Base-by-base conservation (phyloP, 2,329 filamentous ascomycete species). In the Teratosphaeriaceae sp. region DNA sequence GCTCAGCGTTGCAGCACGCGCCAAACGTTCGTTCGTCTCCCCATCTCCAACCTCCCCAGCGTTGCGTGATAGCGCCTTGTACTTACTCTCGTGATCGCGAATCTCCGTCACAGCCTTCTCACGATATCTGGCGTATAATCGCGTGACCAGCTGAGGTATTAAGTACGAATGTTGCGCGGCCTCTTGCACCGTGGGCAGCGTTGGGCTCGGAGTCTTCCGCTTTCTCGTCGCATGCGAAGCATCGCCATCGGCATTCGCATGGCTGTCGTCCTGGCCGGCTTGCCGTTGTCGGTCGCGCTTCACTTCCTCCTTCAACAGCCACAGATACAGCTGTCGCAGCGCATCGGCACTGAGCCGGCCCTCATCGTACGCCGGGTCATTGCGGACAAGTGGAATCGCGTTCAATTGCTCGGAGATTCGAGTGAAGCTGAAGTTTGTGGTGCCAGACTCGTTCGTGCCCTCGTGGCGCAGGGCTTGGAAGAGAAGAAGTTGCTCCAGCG, bases 401-500 rank as follows among this genome's bases (percentile, higher is more conserved):
- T 77, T 82, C 50, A 97, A 77, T 46, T 82, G 69, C 51, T 84
- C 76, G 45, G 88, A 88, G 50, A 92, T 85, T 54, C 74, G 75
- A 57, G 70, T 69, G 68, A 94, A 92, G 61, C 77, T 79, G 42
- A 61, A 51, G 21, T 76, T 79, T 41, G 58, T 48, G 21, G 79
- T 70, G 52, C 80, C 76, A 51, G 80, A 71, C 40, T 79, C 69
- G 52, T 79, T 76, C 52, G 80, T 71, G 60, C 84, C 84, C 65
- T 85, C 75, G 54, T 73, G 72, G 53, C 80, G 75, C 51, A 94
- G 75, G 48, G 82, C 83, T 67, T 90, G 86, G 69, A 92, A 90
- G 59, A 94, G 76, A 53, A 92, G 78, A 49, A 94, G 76, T 60
- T 83, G 85, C 75, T 94, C 88, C 72, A 94, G 84, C 55, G 83